These are phyloP conservation scores for Ophiostoma ips DNA, from an alignment of 2,329 filamentous ascomycete genomes.

Conservation along the genomic window DNA sequence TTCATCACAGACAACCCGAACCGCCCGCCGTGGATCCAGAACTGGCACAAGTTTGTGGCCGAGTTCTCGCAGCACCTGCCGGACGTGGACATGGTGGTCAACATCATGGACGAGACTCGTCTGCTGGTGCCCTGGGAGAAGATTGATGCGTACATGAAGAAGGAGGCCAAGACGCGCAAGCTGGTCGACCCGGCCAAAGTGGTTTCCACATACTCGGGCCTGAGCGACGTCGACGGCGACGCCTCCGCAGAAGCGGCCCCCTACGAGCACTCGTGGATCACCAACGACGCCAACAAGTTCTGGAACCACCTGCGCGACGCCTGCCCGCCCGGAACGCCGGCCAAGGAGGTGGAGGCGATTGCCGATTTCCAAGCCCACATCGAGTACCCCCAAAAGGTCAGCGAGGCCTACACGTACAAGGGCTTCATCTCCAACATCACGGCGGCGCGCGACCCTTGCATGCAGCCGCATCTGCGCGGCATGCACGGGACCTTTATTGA, in stretches of 20 bases:
- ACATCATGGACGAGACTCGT: constrained; percentile 47
- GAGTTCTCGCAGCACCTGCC: constrained; percentile 40
- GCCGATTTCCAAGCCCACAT: constrained; percentile 19
- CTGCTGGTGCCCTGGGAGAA: constrained; percentile 45
- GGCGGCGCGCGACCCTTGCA: constrained; percentile 37
- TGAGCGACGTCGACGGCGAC: constrained; percentile 23
- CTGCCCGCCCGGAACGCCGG: constrained; percentile 41
- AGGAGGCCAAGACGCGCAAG: constrained; percentile 29
- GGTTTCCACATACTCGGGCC: constrained; percentile 29
- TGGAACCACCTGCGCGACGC: constrained; percentile 44
- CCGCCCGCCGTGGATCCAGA: constrained; percentile 30
- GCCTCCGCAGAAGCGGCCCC: constrained; percentile 14
- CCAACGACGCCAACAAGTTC: constrained; percentile 31
- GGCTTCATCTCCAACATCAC: constrained; percentile 44
- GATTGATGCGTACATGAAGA: constrained; percentile 34
- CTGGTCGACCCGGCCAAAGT: constrained; percentile 27
- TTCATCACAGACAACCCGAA: constrained; percentile 24
- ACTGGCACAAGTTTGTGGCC: constrained; percentile 33
- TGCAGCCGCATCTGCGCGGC: constrained; percentile 31
- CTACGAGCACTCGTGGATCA: constrained; percentile 34
- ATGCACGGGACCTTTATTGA: constrained; percentile 41
- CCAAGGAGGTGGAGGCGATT: constrained; percentile 24
- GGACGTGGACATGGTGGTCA: constrained; percentile 53
- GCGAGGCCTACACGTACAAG: constrained; percentile 19
- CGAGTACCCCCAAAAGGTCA: constrained; percentile 7